Base-by-base conservation (phyloP, 257 asterid genomes). In the Eucommia ulmoides region DNA sequence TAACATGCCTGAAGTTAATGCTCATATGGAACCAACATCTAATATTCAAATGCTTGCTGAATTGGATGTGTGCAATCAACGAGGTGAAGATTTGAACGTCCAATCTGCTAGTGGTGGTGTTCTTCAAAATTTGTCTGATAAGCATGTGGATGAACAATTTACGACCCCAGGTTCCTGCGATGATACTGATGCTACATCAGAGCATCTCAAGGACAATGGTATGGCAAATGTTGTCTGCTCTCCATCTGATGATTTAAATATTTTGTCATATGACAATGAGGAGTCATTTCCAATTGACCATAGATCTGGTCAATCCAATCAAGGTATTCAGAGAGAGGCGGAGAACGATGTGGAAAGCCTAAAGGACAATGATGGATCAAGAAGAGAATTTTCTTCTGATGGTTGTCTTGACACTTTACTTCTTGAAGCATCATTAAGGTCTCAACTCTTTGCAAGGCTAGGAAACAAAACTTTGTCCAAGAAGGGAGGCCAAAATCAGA, bases 401-500 rank as follows among this genome's bases (percentile, higher is more conserved):
- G 47, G 51, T 45, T 60, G 68, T 45, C 72, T 56, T 25, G 75
- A 74, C 55, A 63, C 73, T 51, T 53, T 74, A 52, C 71, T 66
- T 56, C 81, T 74, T 6, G 81, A 74, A 63, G 81, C 77, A 41
- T 56, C 77, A 45, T 61, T 74, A 59, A 65, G 77, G 62, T 67
- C 81, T 59, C 77, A 74, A 62, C 81, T 74, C 8, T 53, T 70
- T 56, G 71, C 71, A 63, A 74, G 65, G 53, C 54, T 74, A 19
- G 58, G 52, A 55, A 59, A 12, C 49, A 70, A 59, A 63, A 49
- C 65, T 47, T 49, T 74, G 58, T 42, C 70, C 24, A 58, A 51
- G 56, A 66, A 64, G 55, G 41, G 45, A 45, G 60, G 23, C 24
- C 22, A 58, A 25, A 59, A 52, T 19, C 59, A 50, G 50, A 60